Evolutionary conservation across 495 filamentous ascomycete species (phyloP), one percentile per base, ranked within the genome.

Genomic region (Aspergillus leporis): DNA sequence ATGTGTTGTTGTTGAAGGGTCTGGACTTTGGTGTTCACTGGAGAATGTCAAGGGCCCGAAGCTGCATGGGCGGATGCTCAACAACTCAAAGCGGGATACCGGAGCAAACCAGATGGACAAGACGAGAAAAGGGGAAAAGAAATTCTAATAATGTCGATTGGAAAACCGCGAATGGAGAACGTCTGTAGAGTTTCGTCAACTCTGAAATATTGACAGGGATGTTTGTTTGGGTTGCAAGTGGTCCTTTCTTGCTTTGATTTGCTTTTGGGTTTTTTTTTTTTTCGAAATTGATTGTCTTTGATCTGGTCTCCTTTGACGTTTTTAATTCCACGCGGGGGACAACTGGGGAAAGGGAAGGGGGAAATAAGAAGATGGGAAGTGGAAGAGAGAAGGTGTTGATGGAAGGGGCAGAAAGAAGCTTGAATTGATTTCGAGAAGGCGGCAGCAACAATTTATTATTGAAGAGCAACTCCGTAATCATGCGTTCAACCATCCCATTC

Each of bases 91-190:
- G 10, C 18, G 6, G 43, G 43, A 22, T 41, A 5, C 1, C 32
- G 21, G 34, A 36, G 51, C 43, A 47, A 47, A 47, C 23, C 43
- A 53, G 31, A 36, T 9, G 14, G 31, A 40, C 51, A 23, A 59
- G 69, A 64, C 48, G 64, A 38, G n/a, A 59, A 55, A 60, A 59
- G 50, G 58, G 68, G 60, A 56, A n/a, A 43, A 43, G 18, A 47
- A 21, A 47, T 22, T 40, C 25, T 2, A 41, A 47, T 21, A 23
- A 23, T 47, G 19, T 23, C 43, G 10, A 45, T 45, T 22, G 41
- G 41, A 45, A 45, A 43, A 4, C n/a, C 4, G 14, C n/a, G n/a
- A 45, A 22, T n/a, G 21, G 21, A 22, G 43, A 47, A 22, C 16
- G 19, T 47, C 21, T 10, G 38, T 5, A 41, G 19, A 47, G 43